Evolutionary conservation across 345 rosid genomes (phyloP).

Genomic region (Gossypium thurberi): DNA sequence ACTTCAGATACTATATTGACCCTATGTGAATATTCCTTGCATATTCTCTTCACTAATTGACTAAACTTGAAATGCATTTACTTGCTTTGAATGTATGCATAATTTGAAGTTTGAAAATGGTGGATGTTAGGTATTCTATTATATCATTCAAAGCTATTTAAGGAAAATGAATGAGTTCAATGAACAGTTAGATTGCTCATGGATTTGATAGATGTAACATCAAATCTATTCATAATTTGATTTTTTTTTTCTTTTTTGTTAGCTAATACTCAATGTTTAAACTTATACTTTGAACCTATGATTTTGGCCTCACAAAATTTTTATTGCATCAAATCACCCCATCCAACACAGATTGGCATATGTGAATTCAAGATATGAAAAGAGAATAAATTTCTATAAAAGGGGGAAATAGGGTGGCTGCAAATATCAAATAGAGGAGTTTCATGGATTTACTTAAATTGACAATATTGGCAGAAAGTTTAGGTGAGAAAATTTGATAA

Average conservation of each 20-base stretch:
- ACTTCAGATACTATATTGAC: no score
- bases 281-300: background rate
- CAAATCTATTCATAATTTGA: background rate
- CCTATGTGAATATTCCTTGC: no score
- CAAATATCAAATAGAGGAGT: background rate
- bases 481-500: background rate
- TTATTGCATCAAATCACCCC: background rate
- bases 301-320: background rate
- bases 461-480: background rate
- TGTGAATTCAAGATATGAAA: background rate
- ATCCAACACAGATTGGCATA: background rate
- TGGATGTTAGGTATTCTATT: background rate
- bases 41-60: no score
- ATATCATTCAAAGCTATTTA: background rate
- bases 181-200: background rate
- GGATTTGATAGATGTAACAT: background rate
- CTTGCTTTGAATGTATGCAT: background rate
- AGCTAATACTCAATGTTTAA: background rate
- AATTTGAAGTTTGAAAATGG: background rate
- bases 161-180: conserved; percentile 1
- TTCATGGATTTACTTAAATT: background rate
- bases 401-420: background rate
- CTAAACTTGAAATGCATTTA: no score
- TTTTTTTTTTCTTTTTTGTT: background rate
- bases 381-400: conserved; percentile 1